Conservation (phyloP, 345 rosid species). For the Fremontodendron californicum region DNA sequence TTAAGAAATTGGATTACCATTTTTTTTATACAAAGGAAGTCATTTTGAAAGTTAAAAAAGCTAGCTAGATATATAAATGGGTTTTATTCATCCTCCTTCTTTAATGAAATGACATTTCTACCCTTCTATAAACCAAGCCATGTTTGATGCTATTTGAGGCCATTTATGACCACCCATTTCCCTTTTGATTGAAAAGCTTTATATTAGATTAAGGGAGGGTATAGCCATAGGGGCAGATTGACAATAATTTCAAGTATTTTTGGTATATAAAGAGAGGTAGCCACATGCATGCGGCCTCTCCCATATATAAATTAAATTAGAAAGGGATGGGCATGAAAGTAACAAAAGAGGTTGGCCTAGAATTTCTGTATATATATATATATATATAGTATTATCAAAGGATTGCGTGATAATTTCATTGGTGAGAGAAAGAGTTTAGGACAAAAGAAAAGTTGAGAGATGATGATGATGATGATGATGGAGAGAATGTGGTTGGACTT, state of each 20-base stretch:
- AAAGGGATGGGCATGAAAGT: slow-evolving; percentile 24
- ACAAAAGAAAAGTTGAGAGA: neutral
- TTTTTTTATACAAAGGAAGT: slow-evolving; percentile 35
- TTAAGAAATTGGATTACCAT: slow-evolving; percentile 25
- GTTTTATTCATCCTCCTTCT: slow-evolving; percentile 15
- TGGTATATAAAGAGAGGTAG: neutral
- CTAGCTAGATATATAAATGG: slow-evolving; percentile 12
- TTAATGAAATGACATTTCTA: slow-evolving; percentile 14
- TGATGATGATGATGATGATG: slow-evolving; percentile 17
- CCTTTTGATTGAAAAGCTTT: neutral
- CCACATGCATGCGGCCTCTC: slow-evolving; percentile 23
- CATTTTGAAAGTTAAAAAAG: slow-evolving; percentile 7
- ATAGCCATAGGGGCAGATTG: neutral
- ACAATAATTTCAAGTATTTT: slow-evolving; percentile 4
- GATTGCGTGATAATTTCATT: slow-evolving; percentile 13
- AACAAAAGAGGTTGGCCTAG: slow-evolving; percentile 30
- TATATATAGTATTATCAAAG: neutral
- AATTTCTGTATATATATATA: neutral
- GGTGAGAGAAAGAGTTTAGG: neutral
- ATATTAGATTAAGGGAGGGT: neutral
- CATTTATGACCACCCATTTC: slow-evolving; percentile 22
- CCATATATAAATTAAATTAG: neutral
- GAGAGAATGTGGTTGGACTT: slow-evolving; percentile 26
- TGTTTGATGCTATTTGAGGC: neutral
- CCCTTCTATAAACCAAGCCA: neutral